Evolutionary conservation across 805 yeast genomes (phyloP).

Genomic region (Candida michaelii): DNA sequence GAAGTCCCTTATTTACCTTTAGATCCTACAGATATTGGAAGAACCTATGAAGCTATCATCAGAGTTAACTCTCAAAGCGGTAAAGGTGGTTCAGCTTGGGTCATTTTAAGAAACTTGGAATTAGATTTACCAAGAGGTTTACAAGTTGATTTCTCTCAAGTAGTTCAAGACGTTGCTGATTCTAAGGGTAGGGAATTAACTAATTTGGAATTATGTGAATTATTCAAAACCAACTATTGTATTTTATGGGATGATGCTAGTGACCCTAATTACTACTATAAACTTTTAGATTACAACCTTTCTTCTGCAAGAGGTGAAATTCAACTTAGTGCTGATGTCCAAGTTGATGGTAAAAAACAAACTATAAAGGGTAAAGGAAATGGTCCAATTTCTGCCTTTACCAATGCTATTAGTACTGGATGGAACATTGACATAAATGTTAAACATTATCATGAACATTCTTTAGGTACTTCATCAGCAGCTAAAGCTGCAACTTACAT

Average conservation of each 20-base stretch:
- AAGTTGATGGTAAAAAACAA: slow-evolving; percentile 41
- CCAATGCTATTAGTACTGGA: slow-evolving; percentile 54
- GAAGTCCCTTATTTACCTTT: slow-evolving; percentile 78
- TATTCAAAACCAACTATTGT: slow-evolving; percentile 63
- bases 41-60: slow-evolving; percentile 89
- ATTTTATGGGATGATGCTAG: slow-evolving; percentile 30
- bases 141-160: slow-evolving; percentile 72
- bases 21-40: slow-evolving; percentile 82
- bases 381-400: slow-evolving; percentile 79
- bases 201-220: slow-evolving; percentile 58
- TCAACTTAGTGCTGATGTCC: slow-evolving; percentile 50
- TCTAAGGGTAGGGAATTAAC: slow-evolving; percentile 68
- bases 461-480: slow-evolving; percentile 70
- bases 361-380: slow-evolving; percentile 65
- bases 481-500: slow-evolving; percentile 78
- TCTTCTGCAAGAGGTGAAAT: slow-evolving; percentile 33
- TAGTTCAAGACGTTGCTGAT: slow-evolving; percentile 72
- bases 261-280: slow-evolving; percentile 26
- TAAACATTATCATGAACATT: slow-evolving; percentile 73
- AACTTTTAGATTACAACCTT: slow-evolving; percentile 49
- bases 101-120: slow-evolving; percentile 70
- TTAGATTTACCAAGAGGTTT: slow-evolving; percentile 79
- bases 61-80: slow-evolving; percentile 88
- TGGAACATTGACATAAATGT: slow-evolving; percentile 58
- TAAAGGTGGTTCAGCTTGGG: slow-evolving; percentile 90